These are phyloP conservation scores for Cenchrus americanus DNA, from an alignment of 176 grass and related monocot genomes.

Conservation along the genomic window DNA sequence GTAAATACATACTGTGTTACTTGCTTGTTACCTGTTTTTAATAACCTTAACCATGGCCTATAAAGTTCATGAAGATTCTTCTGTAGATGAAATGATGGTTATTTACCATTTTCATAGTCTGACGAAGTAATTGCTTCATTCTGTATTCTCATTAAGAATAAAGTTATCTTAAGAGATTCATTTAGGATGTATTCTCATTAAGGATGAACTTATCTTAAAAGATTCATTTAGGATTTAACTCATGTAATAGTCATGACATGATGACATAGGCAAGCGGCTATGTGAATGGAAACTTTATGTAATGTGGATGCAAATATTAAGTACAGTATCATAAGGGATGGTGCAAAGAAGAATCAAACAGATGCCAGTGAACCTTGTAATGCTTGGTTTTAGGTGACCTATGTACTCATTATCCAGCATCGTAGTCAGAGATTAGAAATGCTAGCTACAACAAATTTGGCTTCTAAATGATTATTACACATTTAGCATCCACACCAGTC, in stretches of 20 bases:
- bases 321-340: not conserved
- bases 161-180: not conserved
- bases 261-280: not conserved
- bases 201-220: not conserved
- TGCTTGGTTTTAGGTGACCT: not conserved
- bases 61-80: conserved; percentile 11
- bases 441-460: not conserved
- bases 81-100: not conserved
- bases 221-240: conserved; percentile 6
- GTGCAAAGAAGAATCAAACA: not conserved
- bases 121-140: not conserved
- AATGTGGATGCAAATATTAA: not conserved
- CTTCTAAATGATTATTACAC: not conserved
- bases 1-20: not conserved
- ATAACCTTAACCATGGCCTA: not conserved
- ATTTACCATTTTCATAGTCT: not conserved
- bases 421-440: not conserved
- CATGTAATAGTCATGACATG: not conserved
- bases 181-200: conserved; percentile 4
- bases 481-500: not conserved
- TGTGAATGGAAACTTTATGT: conserved; percentile 1
- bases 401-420: not conserved
- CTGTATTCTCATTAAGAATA: not conserved
- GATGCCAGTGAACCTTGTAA: not conserved
- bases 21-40: not conserved